phyloP scores from a whole-genome alignment of 768 basidiomycete species.

The Galerina marginata region DNA sequence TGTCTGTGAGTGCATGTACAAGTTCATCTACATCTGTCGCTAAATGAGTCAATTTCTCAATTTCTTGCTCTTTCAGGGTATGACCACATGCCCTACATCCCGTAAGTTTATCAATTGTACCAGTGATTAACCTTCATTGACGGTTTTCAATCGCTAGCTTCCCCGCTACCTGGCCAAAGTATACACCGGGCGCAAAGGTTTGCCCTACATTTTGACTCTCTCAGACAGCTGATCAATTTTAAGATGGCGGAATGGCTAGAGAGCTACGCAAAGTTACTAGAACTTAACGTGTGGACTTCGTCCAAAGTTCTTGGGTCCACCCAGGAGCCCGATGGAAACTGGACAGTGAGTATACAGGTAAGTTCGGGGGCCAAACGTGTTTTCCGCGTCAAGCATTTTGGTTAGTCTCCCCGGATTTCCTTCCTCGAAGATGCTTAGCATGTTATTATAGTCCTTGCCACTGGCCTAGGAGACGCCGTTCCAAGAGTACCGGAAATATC shows the following conservation, averaged over 20 bases:
- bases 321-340: conserved; percentile 33
- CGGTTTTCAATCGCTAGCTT: conserved; percentile 34
- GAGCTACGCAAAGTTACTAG: conserved; percentile 36
- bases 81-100: conserved; percentile 55
- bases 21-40: conserved; percentile 7
- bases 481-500: conserved; percentile 51
- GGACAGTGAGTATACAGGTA: conserved; percentile 37
- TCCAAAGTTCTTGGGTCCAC: conserved; percentile 33
- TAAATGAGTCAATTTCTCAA: conserved; percentile 16
- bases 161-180: conserved; percentile 64
- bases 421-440: neutral
- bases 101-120: conserved; percentile 37
- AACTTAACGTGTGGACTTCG: conserved; percentile 55
- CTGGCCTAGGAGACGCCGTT: conserved; percentile 52
- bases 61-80: too few relatives aligned
- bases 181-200: conserved; percentile 48
- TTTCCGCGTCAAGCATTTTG: conserved; percentile 47
- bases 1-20: conserved; percentile 49
- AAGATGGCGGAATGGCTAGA: conserved; percentile 63
- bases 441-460: conserved; percentile 52
- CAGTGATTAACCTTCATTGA: conserved; percentile 28
- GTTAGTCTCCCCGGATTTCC: neutral
- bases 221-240: conserved; percentile 21
- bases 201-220: neutral
- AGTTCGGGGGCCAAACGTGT: conserved; percentile 44